Percentiles rank a stretch among this genome's conserved stretches.
Conservation (phyloP, 768 basidiomycete species). For the Podaxis mareebaensis region DNA sequence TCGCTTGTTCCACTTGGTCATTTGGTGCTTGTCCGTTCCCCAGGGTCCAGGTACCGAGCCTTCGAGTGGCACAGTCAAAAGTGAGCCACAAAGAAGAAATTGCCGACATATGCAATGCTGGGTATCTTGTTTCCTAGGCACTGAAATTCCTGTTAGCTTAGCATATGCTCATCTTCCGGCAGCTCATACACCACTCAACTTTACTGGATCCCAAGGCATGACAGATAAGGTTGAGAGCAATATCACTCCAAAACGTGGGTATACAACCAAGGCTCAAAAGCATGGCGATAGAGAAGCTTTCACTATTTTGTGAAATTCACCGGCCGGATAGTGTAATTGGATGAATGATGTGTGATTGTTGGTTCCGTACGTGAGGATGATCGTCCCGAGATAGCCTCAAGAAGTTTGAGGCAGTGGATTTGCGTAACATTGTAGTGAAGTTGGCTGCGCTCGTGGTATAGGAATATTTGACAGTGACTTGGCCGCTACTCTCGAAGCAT, state of each 20-base stretch:
- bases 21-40: constrained; percentile 54
- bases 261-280: neutral
- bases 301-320: neutral
- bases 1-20: constrained; percentile 61
- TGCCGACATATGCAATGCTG: constrained; percentile 40
- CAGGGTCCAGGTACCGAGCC: constrained; percentile 66
- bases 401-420: neutral
- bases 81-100: neutral
- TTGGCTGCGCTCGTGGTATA: no score
- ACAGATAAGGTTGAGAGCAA: neutral
- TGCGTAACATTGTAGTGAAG: no score
- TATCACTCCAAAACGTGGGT: neutral
- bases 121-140: constrained; percentile 47
- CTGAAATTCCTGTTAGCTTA: neutral
- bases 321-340: neutral
- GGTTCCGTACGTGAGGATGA: neutral
- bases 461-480: no score
- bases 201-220: constrained; percentile 65
- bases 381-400: neutral
- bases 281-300: neutral
- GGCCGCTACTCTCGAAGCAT: no score
- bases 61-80: constrained; percentile 15
- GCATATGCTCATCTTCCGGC: neutral
- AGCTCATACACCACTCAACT: constrained; percentile 42
- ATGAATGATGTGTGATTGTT: neutral